These are phyloP conservation scores for Quercus phellos DNA, from an alignment of 331 rosid genomes.

Conservation along the genomic window DNA sequence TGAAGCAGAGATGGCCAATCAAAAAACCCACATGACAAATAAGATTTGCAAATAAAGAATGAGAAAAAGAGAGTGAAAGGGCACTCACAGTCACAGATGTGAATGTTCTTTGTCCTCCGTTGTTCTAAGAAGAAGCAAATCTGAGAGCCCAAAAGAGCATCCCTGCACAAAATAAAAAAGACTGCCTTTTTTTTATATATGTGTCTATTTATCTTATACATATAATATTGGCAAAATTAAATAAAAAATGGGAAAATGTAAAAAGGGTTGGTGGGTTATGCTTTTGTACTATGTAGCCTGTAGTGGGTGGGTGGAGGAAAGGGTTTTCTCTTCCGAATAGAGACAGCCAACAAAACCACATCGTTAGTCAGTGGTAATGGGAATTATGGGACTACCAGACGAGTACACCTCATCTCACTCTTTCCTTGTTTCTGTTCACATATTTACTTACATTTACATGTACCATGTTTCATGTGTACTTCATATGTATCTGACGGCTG, in stretches of 20 bases:
- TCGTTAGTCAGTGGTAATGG: constrained; percentile 73
- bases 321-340: constrained; percentile 15
- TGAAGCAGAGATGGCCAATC: background rate
- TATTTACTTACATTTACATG: too few species aligned
- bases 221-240: background rate
- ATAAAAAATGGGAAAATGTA: background rate
- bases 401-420: constrained; percentile 9
- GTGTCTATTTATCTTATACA: constrained; percentile 3
- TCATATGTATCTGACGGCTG: background rate
- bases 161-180: constrained; percentile 9
- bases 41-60: constrained; percentile 7
- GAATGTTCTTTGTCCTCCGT: constrained; percentile 14
- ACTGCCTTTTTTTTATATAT: constrained; percentile 23
- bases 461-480: constrained; percentile 1
- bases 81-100: constrained; percentile 32
- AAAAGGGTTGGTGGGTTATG: constrained; percentile 39
- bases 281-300: background rate
- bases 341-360: constrained; percentile 49
- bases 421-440: background rate
- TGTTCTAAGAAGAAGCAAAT: constrained; percentile 34
- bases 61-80: background rate
- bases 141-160: constrained; percentile 38
- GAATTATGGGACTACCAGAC: constrained; percentile 42
- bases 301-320: constrained; percentile 38
- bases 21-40: background rate